These are phyloP conservation scores for Aureobasidium musti DNA, from an alignment of 2,329 filamentous ascomycete genomes.

Conservation along the genomic window DNA sequence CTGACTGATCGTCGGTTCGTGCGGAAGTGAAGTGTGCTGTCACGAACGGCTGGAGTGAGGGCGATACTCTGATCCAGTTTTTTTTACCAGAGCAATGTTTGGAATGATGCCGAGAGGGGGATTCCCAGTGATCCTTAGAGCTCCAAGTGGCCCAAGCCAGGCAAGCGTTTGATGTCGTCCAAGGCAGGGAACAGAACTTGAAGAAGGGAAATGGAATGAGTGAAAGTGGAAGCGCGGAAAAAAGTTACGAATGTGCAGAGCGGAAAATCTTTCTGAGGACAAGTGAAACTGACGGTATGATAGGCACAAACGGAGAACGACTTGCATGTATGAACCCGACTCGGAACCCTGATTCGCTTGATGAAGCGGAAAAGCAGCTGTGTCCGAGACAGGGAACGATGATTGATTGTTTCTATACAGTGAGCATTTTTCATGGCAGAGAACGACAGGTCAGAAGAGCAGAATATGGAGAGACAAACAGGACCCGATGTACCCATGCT, in stretches of 20 bases:
- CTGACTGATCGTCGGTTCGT: not conserved
- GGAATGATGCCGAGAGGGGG: not conserved
- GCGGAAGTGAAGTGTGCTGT: not conserved
- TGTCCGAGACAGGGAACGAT: not conserved
- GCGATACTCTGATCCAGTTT: not conserved
- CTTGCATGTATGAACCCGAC: constrained; percentile 2
- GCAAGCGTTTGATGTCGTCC: not conserved
- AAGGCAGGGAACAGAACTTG: not conserved
- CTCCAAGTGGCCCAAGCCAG: not conserved
- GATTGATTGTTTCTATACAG: not conserved
- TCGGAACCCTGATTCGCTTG: not conserved
- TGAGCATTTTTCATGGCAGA: not conserved
- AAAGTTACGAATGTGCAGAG: not conserved
- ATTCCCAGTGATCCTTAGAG: not conserved
- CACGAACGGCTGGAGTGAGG: not conserved
- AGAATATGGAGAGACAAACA: not conserved
- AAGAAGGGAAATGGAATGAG: too few species aligned
- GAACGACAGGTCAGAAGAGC: not conserved
- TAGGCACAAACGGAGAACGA: constrained; percentile 3
- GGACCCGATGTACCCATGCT: not conserved
- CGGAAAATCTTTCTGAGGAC: not conserved
- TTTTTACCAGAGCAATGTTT: not conserved
- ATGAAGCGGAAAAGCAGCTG: not conserved
- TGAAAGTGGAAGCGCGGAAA: too few species aligned
- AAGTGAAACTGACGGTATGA: not conserved